A percentile compares a stretch with the other conserved stretches of the same genome.
These are phyloP conservation scores for Paragyromitra xinjiangensis DNA, from an alignment of 495 filamentous ascomycete species.

Conservation along the genomic window DNA sequence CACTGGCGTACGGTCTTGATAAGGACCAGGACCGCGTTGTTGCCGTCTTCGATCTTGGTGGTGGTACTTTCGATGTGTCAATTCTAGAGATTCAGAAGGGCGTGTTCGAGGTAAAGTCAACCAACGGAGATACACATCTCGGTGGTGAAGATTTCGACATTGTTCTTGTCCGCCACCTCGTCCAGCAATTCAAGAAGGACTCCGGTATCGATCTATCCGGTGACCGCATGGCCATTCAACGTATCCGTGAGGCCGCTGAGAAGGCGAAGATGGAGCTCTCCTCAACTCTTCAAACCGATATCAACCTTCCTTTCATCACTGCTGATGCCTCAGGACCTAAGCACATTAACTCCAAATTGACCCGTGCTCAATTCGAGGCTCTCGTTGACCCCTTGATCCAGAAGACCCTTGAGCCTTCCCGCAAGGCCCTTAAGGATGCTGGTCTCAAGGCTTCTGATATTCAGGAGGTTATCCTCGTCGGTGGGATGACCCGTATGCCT, in stretches of 20 bases:
- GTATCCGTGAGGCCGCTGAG: slow-evolving; percentile 98
- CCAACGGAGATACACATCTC: slow-evolving; percentile 97
- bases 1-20: slow-evolving; percentile 93
- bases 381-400: slow-evolving; percentile 91
- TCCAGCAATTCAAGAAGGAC: slow-evolving; percentile 95
- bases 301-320: slow-evolving; percentile 98
- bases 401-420: slow-evolving; percentile 88
- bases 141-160: slow-evolving; percentile 99
- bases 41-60: slow-evolving; percentile 97
- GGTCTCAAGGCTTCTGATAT: slow-evolving; percentile 93
- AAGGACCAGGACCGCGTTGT: slow-evolving; percentile 90
- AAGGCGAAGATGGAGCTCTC: slow-evolving; percentile 99
- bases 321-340: slow-evolving; percentile 93
- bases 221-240: slow-evolving; percentile 99
- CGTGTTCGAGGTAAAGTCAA: slow-evolving; percentile 98
- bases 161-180: slow-evolving; percentile 90
- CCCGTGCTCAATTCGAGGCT: slow-evolving; percentile 88
- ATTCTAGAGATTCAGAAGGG: slow-evolving; percentile 97
- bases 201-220: slow-evolving; percentile 86
- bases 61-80: slow-evolving; percentile 99
- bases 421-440: slow-evolving; percentile 98
- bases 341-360: slow-evolving; percentile 97
- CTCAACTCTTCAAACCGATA: slow-evolving; percentile 94
- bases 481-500: slow-evolving; percentile 99
- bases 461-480: slow-evolving; percentile 98